Percentiles rank a stretch among this genome's conserved stretches.
Conservation (phyloP, 495 filamentous ascomycete genomes). For the Trichoderma erinaceum region DNA sequence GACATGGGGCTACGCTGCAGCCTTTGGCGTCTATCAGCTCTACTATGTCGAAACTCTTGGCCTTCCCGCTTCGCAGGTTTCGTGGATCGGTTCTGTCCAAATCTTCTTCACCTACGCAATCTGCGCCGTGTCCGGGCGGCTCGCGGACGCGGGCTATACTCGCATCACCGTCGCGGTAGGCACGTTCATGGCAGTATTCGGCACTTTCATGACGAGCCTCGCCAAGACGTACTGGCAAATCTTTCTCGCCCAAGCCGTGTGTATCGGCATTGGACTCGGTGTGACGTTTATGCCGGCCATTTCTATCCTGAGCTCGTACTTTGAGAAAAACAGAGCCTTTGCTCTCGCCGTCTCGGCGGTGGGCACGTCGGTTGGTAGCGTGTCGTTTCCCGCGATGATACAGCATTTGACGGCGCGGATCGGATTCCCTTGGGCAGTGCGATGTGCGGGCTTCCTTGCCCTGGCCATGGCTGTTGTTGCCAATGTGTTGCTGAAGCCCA, state of each 20-base stretch:
- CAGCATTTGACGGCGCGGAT: conserved; percentile 38
- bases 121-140: conserved; percentile 36
- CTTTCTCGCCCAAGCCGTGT: conserved; percentile 39
- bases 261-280: conserved; percentile 37
- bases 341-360: conserved; percentile 34
- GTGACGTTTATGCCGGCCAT: conserved; percentile 41
- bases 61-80: conserved; percentile 35
- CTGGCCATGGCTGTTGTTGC: conserved; percentile 28
- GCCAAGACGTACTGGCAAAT: conserved; percentile 39
- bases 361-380: conserved; percentile 39
- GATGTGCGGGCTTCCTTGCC: conserved; percentile 36
- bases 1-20: conserved; percentile 37
- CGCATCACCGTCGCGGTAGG: conserved; percentile 31
- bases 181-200: conserved; percentile 32
- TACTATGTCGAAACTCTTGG: conserved; percentile 40
- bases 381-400: conserved; percentile 36
- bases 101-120: conserved; percentile 36
- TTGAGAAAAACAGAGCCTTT: conserved; percentile 29
- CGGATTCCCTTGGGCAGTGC: conserved; percentile 42
- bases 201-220: conserved; percentile 40
- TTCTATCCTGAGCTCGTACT: conserved; percentile 37
- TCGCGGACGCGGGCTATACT: conserved; percentile 39
- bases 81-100: conserved; percentile 44
- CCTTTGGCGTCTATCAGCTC: conserved; percentile 43
- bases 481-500: conserved; percentile 30